Evolutionary conservation across 768 basidiomycete genomes (phyloP).

Genomic region (Sistotremastrum niveocremeum): DNA sequence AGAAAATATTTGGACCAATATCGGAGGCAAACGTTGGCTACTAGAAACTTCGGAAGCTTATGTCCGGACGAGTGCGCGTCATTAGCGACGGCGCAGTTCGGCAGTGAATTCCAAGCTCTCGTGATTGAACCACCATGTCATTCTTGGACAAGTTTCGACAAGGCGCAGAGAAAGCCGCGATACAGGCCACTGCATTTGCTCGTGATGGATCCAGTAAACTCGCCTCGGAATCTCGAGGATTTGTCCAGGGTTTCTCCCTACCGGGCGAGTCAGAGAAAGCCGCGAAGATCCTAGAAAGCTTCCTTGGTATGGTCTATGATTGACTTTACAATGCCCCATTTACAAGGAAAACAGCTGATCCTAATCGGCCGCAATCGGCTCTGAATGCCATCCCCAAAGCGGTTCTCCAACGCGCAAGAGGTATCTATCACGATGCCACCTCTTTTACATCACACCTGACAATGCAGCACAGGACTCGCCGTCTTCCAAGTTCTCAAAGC

Average conservation of each 20-base stretch:
- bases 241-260: conserved; percentile 75
- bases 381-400: conserved; percentile 91
- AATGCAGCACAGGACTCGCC: conserved; percentile 53
- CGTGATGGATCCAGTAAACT: conserved; percentile 54
- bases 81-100: no score
- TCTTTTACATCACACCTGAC: neutral
- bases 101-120: neutral
- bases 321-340: conserved; percentile 1
- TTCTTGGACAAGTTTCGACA: conserved; percentile 69
- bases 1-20: no score
- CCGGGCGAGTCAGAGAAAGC: conserved; percentile 93
- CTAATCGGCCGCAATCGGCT: conserved; percentile 74
- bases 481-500: conserved; percentile 91
- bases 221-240: conserved; percentile 60
- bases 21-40: no score
- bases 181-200: conserved; percentile 67
- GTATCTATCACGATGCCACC: conserved; percentile 24
- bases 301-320: conserved; percentile 51
- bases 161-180: conserved; percentile 69
- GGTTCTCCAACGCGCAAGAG: conserved; percentile 79
- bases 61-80: no score
- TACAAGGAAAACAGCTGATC: conserved; percentile 48
- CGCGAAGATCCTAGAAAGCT: conserved; percentile 78
- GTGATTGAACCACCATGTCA: conserved; percentile 22
- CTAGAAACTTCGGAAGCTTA: no score